Base-by-base conservation (phyloP, 2,329 filamentous ascomycete species). In the Colletotrichum sojae region DNA sequence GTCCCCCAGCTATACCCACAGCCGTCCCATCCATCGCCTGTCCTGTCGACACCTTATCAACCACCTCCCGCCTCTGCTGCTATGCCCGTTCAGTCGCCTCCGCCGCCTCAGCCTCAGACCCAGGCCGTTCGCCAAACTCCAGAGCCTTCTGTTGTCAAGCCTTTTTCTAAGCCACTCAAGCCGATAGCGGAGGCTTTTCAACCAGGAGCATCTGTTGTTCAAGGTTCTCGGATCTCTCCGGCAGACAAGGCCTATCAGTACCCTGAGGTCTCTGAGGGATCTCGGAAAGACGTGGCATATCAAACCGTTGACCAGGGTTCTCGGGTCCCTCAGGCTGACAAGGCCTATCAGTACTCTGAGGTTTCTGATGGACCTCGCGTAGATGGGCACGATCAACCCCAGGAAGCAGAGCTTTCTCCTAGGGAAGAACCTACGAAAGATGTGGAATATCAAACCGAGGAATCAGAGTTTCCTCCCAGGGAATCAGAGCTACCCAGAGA, bases 31-130 rank as follows among this genome's bases (percentile, higher is more conserved):
- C 82, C 83, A 39, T 88, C 86, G 59, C 86, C 87, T n/a, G 83
- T 81, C 56, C 79, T 88, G 77, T 83, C 87, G 62, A 84, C 89
- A 65, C 81, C 90, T 71, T 85, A 89, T 80, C 85, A 89, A 76
- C 82, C 86, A 76, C 81, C 88, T 76, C 78, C 81, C 36, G 77
- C 79, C 18, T 80, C 83, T 27, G 77, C 82, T 63, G 78, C 84
- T 18, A 76, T 82, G 48, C 80, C 80, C 64, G 80, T 85, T 20
- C 84, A 85, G 39, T 88, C 87, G 10, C 87, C 87, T 4, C 85
- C 85, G 5, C 89, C 87, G 13, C 53, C 66, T 58, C 67, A 66
- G 27, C 63, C 63, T 63, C 63, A 59, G 46, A 56, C 67, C 58
- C 63, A 59, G 46, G 51, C 45, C 25, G 18, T 68, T 27, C 49